phyloP scores from a whole-genome alignment of 2,329 filamentous ascomycete genomes.

The Acarospora socialis region DNA sequence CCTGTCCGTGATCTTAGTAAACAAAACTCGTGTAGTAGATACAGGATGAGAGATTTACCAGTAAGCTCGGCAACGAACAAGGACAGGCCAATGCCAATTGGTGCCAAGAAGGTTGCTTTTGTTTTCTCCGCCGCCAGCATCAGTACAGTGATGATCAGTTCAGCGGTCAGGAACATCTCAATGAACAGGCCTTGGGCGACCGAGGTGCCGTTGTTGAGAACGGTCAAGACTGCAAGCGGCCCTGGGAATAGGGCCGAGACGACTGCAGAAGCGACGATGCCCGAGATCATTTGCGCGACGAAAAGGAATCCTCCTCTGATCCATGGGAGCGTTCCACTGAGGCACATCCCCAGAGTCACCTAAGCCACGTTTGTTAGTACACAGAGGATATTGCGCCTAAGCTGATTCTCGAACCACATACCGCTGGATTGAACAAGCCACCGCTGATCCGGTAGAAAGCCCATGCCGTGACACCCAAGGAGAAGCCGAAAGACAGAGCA shows the following conservation, averaged over 20 bases:
- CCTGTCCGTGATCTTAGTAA: conserved; percentile 21
- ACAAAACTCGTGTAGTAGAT: conserved; percentile 22
- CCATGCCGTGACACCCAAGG: conserved; percentile 41
- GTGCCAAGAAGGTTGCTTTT: conserved; percentile 32
- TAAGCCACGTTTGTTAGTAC: conserved; percentile 3
- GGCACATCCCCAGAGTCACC: conserved; percentile 23
- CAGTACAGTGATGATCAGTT: conserved; percentile 29
- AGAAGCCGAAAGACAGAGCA: conserved; percentile 35
- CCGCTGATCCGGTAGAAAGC: conserved; percentile 41
- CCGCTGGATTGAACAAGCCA: conserved; percentile 24
- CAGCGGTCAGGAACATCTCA: conserved; percentile 26
- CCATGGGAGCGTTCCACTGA: conserved; percentile 23
- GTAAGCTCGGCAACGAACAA: conserved; percentile 16
- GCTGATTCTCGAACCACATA: conserved; percentile 1
- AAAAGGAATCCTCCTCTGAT: conserved; percentile 22
- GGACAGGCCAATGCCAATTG: conserved; percentile 19
- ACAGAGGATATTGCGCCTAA: not conserved
- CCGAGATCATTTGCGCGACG: conserved; percentile 24
- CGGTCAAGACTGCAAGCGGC: conserved; percentile 22
- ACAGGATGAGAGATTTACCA: conserved; percentile 10
- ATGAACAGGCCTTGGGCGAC: conserved; percentile 27
- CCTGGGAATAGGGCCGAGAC: conserved; percentile 25
- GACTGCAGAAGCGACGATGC: conserved; percentile 22
- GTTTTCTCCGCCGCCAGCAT: conserved; percentile 25
- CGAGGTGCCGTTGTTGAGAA: conserved; percentile 21